phyloP scores from a whole-genome alignment of 2,329 filamentous ascomycete species.

The Ambrosiella cleistominuta region DNA sequence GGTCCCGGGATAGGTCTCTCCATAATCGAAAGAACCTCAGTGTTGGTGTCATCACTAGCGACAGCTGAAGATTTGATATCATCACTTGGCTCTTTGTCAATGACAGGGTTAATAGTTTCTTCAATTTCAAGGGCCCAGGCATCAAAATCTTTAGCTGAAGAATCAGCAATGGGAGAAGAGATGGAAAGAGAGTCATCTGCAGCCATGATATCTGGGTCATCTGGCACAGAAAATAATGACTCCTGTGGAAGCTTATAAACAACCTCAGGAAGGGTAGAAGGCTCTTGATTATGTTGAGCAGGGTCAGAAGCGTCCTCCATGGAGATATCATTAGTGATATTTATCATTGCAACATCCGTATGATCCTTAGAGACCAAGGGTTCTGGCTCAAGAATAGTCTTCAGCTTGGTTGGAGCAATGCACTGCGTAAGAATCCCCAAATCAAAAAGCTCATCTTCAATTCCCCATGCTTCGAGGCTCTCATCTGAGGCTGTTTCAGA shows the following conservation, averaged over 20 bases:
- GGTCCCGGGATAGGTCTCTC: background rate
- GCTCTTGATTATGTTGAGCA: background rate
- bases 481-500: constrained; percentile 3
- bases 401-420: background rate
- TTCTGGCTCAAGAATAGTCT: background rate
- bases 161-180: constrained; percentile 2
- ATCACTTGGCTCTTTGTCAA: background rate
- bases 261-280: background rate
- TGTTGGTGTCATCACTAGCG: background rate
- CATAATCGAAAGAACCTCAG: background rate
- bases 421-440: background rate
- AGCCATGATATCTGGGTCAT: background rate
- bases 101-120: background rate
- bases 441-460: constrained; percentile 4
- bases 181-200: background rate
- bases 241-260: background rate
- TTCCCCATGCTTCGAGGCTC: constrained; percentile 10
- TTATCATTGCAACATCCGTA: background rate
- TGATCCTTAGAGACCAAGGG: background rate
- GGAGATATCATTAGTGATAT: background rate
- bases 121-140: constrained; percentile 6
- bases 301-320: background rate
- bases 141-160: constrained; percentile 8
- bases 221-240: background rate
- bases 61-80: background rate